phyloP scores from a whole-genome alignment of 345 rosid species.

The Arabis hirsuta region DNA sequence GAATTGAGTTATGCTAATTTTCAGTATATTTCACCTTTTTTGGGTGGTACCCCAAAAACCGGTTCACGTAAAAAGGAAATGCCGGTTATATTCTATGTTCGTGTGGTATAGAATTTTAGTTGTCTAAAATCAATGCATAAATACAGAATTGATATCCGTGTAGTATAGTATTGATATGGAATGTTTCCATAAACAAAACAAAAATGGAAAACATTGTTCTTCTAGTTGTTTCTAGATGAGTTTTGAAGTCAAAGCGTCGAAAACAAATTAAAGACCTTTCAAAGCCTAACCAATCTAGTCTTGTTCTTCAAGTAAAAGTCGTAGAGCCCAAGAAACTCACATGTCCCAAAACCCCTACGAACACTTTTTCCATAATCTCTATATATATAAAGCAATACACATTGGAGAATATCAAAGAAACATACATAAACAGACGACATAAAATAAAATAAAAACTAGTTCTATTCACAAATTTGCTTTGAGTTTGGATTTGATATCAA shows the following conservation, averaged over 20 bases:
- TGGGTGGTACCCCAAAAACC: not conserved
- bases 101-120: not conserved
- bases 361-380: not conserved
- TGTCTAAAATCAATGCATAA: not conserved
- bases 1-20: not conserved
- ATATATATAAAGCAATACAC: constrained; percentile 4
- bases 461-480: not conserved
- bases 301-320: constrained; percentile 38
- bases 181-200: constrained; percentile 8
- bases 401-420: not conserved
- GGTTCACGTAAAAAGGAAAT: not conserved
- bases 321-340: constrained; percentile 31
- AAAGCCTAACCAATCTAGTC: constrained; percentile 18
- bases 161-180: not conserved
- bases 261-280: constrained; percentile 22
- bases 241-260: constrained; percentile 20
- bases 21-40: not conserved
- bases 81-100: too few species aligned
- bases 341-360: constrained; percentile 1
- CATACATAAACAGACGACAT: not conserved
- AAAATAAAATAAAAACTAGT: not conserved
- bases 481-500: constrained; percentile 7
- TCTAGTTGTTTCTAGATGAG: constrained; percentile 29
- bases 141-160: too few species aligned
- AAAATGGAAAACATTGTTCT: not conserved